These are phyloP conservation scores for Setaria viridis DNA, from an alignment of 202 grass and related monocot species.

Conservation along the genomic window DNA sequence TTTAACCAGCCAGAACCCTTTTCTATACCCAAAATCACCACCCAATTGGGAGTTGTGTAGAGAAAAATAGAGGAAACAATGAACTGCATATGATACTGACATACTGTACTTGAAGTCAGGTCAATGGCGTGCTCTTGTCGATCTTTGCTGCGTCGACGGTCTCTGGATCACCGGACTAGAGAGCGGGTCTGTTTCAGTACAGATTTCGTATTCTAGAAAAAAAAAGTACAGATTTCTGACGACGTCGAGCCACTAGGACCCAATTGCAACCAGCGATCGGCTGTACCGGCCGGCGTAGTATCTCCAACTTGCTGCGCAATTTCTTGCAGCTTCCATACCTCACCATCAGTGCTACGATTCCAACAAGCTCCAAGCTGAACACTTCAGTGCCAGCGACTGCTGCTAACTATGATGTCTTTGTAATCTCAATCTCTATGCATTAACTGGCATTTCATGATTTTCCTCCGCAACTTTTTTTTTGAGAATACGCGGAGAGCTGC, in stretches of 20 bases:
- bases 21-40: background rate
- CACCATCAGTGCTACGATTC: background rate
- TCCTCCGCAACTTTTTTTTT: conserved; percentile 7
- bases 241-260: background rate
- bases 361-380: background rate
- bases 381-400: background rate
- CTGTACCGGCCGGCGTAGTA: background rate
- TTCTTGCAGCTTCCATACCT: background rate
- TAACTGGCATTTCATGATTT: background rate
- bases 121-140: background rate
- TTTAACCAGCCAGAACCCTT: background rate
- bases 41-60: background rate
- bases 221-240: background rate
- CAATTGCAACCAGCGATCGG: background rate
- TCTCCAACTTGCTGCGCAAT: background rate
- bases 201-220: background rate
- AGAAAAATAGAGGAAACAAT: background rate
- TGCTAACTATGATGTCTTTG: background rate
- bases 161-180: background rate
- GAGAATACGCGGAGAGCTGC: no score
- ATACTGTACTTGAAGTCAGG: background rate
- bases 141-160: background rate
- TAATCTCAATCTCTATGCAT: background rate
- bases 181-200: background rate
- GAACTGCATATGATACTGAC: background rate